Base-by-base conservation (phyloP, 2,329 filamentous ascomycete species). In the Talaromyces sp. region DNA sequence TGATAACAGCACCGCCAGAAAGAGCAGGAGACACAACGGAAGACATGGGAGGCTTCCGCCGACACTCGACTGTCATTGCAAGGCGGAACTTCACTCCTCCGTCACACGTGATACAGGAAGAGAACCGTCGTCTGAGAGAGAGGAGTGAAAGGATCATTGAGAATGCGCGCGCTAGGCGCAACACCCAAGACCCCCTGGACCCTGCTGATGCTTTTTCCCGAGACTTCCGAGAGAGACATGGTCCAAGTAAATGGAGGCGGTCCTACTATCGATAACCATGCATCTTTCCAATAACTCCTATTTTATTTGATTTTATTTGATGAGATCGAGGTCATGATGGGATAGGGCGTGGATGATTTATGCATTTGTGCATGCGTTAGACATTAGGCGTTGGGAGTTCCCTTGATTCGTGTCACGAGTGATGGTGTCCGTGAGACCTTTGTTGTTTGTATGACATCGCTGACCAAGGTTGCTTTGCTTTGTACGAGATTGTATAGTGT, bases 21-120 rank as follows among this genome's bases (percentile, higher is more conserved):
- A 31, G 37, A 57, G 35, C 14, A 40, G 35, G 37, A 42, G 35
- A 57, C 25, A 31, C 25, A n/a, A 18, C 21, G 12, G 37, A 42
- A 25, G 25, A 57, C 54, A 57, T 25, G 23, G 35, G 54, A 57
- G 37, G 18, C 16, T 57, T 40, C 37, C 54, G 54, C 5, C 54
- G 54, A 42, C 54, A 57, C 54, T 57, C 54, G 33, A 57, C 18
- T 12, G 54, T 57, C 21, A 57, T 57, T 39, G 54, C 54, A 18
- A 56, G 25, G 25, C 54, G 37, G 37, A 42, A 57, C 21, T 57
- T 18, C 9, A 40, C 33, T 18, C 54, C 44, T 40, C 65, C 62
- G 33, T 68, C 70, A 58, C 63, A 58, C n/a, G 69, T 71, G 18
- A 69, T 71, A 46, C 68, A 70, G 52, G 69, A 69, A n/a, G 70